Evolutionary conservation across 495 filamentous ascomycete genomes (phyloP), one percentile per base, ranked within the genome.

Genomic region (Poronia punctata): DNA sequence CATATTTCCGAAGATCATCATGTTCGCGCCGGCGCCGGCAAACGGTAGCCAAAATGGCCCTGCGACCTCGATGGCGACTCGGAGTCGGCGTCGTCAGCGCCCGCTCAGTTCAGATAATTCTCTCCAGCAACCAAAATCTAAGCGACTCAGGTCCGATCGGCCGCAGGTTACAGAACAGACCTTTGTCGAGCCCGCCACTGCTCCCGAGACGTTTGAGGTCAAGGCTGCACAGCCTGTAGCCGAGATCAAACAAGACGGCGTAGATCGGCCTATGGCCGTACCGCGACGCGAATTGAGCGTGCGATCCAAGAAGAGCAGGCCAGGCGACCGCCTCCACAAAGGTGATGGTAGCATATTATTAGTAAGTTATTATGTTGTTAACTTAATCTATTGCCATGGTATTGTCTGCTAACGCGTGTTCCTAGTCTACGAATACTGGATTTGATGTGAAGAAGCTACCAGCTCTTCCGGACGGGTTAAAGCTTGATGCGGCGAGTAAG

Each of bases 401-500:
- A 19, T 23, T 38, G 23, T 22, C 26, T 40, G 33, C 53, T 64
- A 30, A 57, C 38, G 22, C 40, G 51, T 19, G 29, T 45, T 40
- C 38, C 8, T 38, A 95, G 88, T 89, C 88, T 12, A 82, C 80
- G 56, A 97, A 86, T 51, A 80, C 84, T 54, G 85, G 83, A 40
- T 96, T 92, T 53, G 79, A 75, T 22, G 88, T 97, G 23, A 84
- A 83, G 40, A 84, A 86, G 53, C 77, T 97, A 18, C 84, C 88
- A 38, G 78, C 79, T 25, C 67, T 93, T 15, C 88, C 89, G 28
- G 78, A 88, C 42, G 72, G 78, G 39, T 69, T 95, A 33, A 79
- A 78, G 17, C 63, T 69, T 23, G 70, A 77, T 40, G 62, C 67
- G 25, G 68, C 74, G 56, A 75, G 82, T 85, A 71, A 58, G 68